Evolutionary conservation across 352 stramenopile species (phyloP), one percentile per base, ranked within the genome.

Genomic region (Globisporangium viniferum): DNA sequence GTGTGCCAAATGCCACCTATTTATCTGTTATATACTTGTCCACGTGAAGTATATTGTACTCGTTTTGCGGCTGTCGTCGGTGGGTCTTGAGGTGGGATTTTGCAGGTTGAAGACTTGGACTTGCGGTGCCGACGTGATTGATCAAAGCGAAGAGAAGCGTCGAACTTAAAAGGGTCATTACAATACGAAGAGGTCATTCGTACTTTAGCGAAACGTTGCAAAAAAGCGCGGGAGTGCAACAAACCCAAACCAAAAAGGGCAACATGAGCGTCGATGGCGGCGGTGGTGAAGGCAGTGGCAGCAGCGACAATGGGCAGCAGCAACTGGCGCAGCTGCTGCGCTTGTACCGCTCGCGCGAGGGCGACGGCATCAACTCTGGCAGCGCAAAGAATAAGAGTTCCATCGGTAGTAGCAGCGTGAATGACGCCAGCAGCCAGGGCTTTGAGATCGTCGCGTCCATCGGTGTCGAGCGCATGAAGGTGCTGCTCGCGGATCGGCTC

Each of bases 391-490:
- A 0, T 7, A 64, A 55, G 59, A 66, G 33, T n/a, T 55, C 41
- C 2, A 27, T 10, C 20, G 53, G 24, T 22, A 59, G 12, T 12
- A 46, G 29, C 48, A 58, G 7, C 9, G 9, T 4, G 5, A 54
- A 67, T n/a, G 24, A 53, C 6, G 58, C 49, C 14, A 41, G 18
- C 0, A 64, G 24, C 5, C 46, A 62, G 35, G 64, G 20, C 6
- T 73, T 84, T 20, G 73, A 71, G 6, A 29, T 66, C 18, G 51
- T 49, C 4, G 49, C 58, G 20, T 56, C 65, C 22, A 66, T 71
- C 24, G 77, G 75, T 5, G 36, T 54, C 24, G 75, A 79, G 55
- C 67, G 64, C 24, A 70, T 84, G 59, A 68, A 71, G 48, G 65
- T 29, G 5, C 24, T 64, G 69, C 69, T 85, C 15, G 20, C 54